phyloP scores from a whole-genome alignment of 2,329 filamentous ascomycete species.

The Dichotomopilus funicola region DNA sequence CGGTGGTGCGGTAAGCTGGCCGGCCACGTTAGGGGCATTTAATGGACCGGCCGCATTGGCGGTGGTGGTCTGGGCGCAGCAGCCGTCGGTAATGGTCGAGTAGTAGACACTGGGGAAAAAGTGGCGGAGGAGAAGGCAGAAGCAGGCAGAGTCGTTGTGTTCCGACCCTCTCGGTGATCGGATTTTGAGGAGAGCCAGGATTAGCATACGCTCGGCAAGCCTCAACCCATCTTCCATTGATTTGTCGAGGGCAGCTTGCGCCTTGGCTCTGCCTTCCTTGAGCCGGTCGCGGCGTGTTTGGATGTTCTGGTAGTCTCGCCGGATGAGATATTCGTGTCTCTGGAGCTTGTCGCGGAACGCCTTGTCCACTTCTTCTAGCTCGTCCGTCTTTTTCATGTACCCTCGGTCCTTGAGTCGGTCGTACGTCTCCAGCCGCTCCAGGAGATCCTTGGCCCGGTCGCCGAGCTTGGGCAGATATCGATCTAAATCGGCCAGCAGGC shows the following conservation, averaged over 20 bases:
- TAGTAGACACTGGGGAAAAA: constrained; percentile 15
- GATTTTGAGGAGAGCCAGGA: constrained; percentile 4
- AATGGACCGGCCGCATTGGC: background rate
- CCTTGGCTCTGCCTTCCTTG: background rate
- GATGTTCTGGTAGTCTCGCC: background rate
- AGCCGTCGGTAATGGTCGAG: constrained; percentile 8
- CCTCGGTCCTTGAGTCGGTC: background rate
- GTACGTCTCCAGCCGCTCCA: background rate
- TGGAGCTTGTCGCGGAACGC: background rate
- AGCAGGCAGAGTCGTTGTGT: constrained; percentile 14
- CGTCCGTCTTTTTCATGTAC: background rate
- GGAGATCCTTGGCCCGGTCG: background rate
- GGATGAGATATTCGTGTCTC: background rate
- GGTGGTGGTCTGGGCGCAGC: constrained; percentile 5
- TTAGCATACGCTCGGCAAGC: constrained; percentile 5
- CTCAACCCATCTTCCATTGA: background rate
- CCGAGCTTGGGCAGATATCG: background rate
- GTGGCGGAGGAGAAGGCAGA: constrained; percentile 19
- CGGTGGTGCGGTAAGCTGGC: background rate
- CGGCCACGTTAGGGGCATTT: background rate
- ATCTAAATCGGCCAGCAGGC: background rate
- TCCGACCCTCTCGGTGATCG: background rate
- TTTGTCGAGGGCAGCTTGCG: background rate
- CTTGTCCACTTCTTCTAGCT: background rate
- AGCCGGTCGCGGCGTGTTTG: background rate